Evolutionary conservation across 2,329 filamentous ascomycete genomes (phyloP).

Genomic region (Hypoxylon sp.): DNA sequence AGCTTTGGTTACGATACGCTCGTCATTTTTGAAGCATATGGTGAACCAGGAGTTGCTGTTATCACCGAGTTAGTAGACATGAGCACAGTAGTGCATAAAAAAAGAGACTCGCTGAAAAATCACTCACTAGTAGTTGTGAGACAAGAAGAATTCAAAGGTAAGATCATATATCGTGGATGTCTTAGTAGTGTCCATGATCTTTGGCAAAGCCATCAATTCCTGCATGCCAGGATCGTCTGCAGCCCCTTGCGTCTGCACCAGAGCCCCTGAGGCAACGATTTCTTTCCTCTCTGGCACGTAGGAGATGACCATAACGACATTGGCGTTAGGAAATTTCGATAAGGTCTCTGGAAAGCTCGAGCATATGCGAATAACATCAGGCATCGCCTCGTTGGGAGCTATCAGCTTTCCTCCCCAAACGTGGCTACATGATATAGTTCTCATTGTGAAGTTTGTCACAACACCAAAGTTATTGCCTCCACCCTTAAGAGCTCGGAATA

Average conservation of each 20-base stretch:
- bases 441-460: background rate
- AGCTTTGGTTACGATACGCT: background rate
- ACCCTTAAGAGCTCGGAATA: slow-evolving; percentile 22
- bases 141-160: too few species aligned
- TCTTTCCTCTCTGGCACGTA: too few species aligned
- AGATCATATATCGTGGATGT: too few species aligned
- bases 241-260: too few species aligned
- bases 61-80: too few species aligned
- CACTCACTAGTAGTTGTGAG: too few species aligned
- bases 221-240: too few species aligned
- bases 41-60: background rate
- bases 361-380: background rate
- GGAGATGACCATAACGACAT: background rate
- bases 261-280: too few species aligned
- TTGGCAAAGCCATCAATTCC: too few species aligned
- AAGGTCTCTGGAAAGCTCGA: background rate
- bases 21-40: background rate
- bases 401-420: slow-evolving; percentile 1
- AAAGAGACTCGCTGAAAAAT: too few species aligned
- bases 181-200: too few species aligned
- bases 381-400: background rate
- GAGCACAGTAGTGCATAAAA: too few species aligned
- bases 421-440: background rate
- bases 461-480: slow-evolving; percentile 26
- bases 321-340: background rate